Evolutionary conservation across 2,329 filamentous ascomycete species (phyloP).

Genomic region (Grosmannia penicillata): DNA sequence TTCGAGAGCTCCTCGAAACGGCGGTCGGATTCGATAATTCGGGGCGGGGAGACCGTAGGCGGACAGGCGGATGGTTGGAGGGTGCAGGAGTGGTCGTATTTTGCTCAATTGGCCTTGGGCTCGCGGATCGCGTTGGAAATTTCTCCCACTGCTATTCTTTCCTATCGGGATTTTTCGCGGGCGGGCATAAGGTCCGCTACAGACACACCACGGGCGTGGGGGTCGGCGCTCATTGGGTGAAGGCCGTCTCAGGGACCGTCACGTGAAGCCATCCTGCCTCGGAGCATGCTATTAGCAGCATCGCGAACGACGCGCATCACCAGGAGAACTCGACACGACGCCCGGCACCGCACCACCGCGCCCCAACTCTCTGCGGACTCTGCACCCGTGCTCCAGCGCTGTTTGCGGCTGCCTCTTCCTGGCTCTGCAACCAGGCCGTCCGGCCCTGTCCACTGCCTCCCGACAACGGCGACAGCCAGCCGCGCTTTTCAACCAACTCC

Average conservation of each 20-base stretch:
- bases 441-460: too few species aligned
- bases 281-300: conserved; percentile 1
- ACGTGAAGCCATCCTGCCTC: neutral
- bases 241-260: neutral
- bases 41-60: neutral
- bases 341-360: neutral
- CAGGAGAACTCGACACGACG: conserved; percentile 2
- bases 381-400: too few species aligned
- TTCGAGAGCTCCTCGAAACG: neutral
- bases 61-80: neutral
- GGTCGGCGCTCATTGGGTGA: neutral
- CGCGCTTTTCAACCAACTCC: neutral
- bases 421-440: neutral
- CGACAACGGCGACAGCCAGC: neutral
- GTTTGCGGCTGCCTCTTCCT: too few species aligned
- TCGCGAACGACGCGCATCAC: conserved; percentile 7
- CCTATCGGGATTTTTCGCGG: conserved; percentile 1
- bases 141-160: conserved; percentile 5
- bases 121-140: conserved; percentile 10
- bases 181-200: neutral
- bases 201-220: neutral
- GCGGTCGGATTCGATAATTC: neutral
- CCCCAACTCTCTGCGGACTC: neutral
- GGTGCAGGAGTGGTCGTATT: conserved; percentile 1
- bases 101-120: conserved; percentile 7